A percentile compares a stretch with the other conserved stretches of the same genome.
Conservation (phyloP, 331 rosid genomes). For the Acacia concinna region DNA sequence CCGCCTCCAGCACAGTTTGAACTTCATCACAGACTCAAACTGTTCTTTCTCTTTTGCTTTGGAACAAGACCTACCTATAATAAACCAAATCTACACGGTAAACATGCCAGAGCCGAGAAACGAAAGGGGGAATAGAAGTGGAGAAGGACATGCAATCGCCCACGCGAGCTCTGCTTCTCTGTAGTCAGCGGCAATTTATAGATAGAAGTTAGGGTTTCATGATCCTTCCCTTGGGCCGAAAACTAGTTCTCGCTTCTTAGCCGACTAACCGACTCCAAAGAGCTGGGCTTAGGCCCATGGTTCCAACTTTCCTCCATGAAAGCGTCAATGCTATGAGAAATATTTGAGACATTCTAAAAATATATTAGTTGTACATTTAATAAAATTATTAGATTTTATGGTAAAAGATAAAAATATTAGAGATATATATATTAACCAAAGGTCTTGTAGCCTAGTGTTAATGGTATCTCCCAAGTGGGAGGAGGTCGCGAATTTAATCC, state of each 20-base stretch:
- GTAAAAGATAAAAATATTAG: too few relatives aligned
- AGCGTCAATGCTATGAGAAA: too few relatives aligned
- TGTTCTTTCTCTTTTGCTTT: neutral
- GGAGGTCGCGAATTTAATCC: too few relatives aligned
- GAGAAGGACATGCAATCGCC: neutral
- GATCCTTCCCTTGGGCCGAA: neutral
- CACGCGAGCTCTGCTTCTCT: fast-evolving
- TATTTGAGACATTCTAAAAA: too few relatives aligned
- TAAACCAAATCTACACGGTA: neutral
- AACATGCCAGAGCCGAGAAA: neutral
- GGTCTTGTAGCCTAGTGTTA: too few relatives aligned
- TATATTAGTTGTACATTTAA: too few relatives aligned
- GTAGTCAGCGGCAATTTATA: neutral
- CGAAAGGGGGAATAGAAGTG: neutral
- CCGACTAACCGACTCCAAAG: neutral
- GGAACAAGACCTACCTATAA: neutral
- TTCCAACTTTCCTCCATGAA: too few relatives aligned
- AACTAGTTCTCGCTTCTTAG: neutral
- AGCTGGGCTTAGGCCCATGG: neutral
- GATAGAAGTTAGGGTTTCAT: slow-evolving; percentile 16
- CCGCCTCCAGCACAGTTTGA: slow-evolving; percentile 50
- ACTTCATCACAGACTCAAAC: slow-evolving; percentile 59
- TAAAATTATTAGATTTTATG: too few relatives aligned
- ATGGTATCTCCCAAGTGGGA: too few relatives aligned
- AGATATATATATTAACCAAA: too few relatives aligned